Percentiles rank a stretch among this genome's conserved stretches.
Conservation (phyloP, 139 green algal genomes). For the Pleodorina starrii region DNA sequence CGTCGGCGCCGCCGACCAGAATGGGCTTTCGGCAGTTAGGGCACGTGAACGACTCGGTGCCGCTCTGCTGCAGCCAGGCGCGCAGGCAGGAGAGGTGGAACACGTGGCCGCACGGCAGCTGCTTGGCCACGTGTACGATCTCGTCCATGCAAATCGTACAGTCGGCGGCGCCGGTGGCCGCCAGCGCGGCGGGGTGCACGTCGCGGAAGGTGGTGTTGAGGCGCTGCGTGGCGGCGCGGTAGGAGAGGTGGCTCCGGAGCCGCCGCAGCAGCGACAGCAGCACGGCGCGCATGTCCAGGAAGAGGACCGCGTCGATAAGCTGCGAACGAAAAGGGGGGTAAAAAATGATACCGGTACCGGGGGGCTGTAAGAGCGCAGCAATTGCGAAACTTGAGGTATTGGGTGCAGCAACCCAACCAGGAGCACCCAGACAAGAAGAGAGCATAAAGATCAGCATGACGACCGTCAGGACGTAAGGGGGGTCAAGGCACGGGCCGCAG, state of each 20-base stretch:
- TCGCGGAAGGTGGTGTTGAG: constrained; percentile 70
- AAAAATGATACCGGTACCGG: no score
- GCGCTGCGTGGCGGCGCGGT: constrained; percentile 62
- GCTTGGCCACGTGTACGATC: constrained; percentile 42
- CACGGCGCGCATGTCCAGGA: constrained; percentile 66
- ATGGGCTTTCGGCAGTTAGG: constrained; percentile 67
- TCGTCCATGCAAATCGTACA: constrained; percentile 47
- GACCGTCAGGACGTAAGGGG: no score
- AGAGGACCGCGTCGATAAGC: constrained; percentile 66
- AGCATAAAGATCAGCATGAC: neutral
- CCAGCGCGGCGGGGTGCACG: constrained; percentile 18
- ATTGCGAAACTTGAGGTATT: neutral
- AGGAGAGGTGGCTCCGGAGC: constrained; percentile 49
- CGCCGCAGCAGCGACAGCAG: constrained; percentile 48
- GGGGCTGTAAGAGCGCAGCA: neutral
- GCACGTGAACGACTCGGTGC: constrained; percentile 70
- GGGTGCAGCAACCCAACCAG: neutral
- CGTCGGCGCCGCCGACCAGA: neutral
- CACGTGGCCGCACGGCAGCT: constrained; percentile 65
- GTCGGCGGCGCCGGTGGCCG: neutral
- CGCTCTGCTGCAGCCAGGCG: constrained; percentile 77
- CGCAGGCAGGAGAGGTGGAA: constrained; percentile 77
- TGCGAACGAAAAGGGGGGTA: neutral
- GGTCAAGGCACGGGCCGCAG: no score
- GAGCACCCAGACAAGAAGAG: neutral